Evolutionary conservation across 192 early-diverging fungal species (phyloP), one percentile per base, ranked within the genome.

Genomic region (Gryganskiella cystojenkinii): DNA sequence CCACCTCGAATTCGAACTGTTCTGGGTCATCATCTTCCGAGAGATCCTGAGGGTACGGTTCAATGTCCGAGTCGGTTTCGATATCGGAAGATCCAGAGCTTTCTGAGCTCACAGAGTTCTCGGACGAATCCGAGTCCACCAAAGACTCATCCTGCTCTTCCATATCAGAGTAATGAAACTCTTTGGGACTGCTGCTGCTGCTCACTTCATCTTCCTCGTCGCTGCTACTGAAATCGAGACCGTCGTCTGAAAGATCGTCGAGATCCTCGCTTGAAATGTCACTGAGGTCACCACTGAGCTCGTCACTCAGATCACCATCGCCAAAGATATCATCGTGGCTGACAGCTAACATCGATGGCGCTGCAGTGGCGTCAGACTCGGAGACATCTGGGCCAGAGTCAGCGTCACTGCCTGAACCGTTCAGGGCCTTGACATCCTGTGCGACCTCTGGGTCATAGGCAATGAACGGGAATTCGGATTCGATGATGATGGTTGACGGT

Each of bases 111-210:
- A 68, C n/a, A 9, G 79, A 71, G 54, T 73, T 68, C 20, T 57
- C 50, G 7, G 71, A 71, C 3, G 79, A 71, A 30, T 80, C 79
- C 22, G 79, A 73, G 27, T 80, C 79, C 8, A 80, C 71, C 24
- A 80, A 44, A 30, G 70, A 71, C 22, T 80, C 79, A 24, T 80
- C 79, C 47, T 75, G 65, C 33, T 81, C 71, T 33, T 70, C 80
- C 65, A 72, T 76, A 4, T 72, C 71, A 1, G 62, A 72, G 33
- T 75, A 70, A 46, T 70, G 42, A 42, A 73, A 68, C 51, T 71
- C 66, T 11, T 45, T 53, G 14, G 67, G 70, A n/a, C 64, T 64
- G 27, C 79, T 66, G 27, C 68, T 73, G 50, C 44, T 64, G 28
- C 43, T 64, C 5, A 50, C 45, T 2, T 72, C 65, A 25, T 72